Evolutionary conservation across 768 basidiomycete species (phyloP).

Genomic region (Agaricus bisporus): DNA sequence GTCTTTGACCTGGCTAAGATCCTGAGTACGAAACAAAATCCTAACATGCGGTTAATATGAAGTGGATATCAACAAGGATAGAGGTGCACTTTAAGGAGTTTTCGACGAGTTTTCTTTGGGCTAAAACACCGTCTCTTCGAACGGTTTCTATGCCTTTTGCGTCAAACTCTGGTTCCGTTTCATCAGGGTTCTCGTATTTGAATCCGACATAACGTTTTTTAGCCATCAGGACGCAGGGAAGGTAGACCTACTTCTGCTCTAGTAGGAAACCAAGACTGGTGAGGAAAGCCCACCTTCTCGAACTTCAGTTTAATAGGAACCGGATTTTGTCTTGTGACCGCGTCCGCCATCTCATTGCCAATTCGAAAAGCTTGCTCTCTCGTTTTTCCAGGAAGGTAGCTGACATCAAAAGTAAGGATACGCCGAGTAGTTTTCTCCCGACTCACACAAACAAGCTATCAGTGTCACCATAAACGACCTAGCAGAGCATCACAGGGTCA

Average conservation of each 20-base stretch:
- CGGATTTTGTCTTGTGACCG: conserved; percentile 82
- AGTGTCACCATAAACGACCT: conserved; percentile 96
- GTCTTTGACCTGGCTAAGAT: conserved; percentile 83
- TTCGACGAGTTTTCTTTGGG: conserved; percentile 91
- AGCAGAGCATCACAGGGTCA: not conserved
- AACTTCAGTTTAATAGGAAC: conserved; percentile 94
- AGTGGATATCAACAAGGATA: not conserved
- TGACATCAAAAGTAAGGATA: conserved; percentile 14
- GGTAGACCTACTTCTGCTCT: conserved; percentile 64
- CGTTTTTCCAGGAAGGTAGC: conserved; percentile 80
- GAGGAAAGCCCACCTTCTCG: conserved; percentile 67
- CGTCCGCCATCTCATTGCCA: conserved; percentile 88
- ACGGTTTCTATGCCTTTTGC: conserved; percentile 99
- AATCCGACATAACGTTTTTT: conserved; percentile 99
- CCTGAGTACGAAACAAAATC: conserved; percentile 84
- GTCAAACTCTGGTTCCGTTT: conserved; percentile 76
- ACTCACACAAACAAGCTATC: conserved; percentile 85
- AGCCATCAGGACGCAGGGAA: conserved; percentile 91
- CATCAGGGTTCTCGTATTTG: conserved; percentile 85
- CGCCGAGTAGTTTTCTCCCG: not conserved
- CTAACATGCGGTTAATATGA: conserved; percentile 32
- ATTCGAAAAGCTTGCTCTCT: conserved; percentile 93
- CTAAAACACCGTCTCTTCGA: conserved; percentile 84
- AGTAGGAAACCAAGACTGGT: not conserved
- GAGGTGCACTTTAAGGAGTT: conserved; percentile 70